These are phyloP conservation scores for Phanerochaete carnosa DNA, from an alignment of 768 basidiomycete species.

Conservation along the genomic window DNA sequence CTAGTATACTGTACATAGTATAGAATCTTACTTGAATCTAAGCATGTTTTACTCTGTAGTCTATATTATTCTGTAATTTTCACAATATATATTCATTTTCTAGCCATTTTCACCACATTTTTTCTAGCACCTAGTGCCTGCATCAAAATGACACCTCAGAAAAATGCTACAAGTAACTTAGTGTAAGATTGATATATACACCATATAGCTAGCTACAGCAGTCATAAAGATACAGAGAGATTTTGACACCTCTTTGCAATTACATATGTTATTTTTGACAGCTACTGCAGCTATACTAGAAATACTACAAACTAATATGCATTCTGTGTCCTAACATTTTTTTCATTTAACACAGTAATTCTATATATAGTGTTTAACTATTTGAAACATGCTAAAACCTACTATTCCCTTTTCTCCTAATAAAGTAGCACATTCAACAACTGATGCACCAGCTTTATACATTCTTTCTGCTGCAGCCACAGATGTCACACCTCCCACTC, in stretches of 20 bases:
- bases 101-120: too few species aligned
- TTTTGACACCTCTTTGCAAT: too few species aligned
- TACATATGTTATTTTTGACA: background rate
- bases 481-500: slow-evolving; percentile 78
- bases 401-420: slow-evolving; percentile 39
- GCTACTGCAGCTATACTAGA: background rate
- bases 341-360: background rate
- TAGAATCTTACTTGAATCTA: too few species aligned
- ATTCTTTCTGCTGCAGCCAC: slow-evolving; percentile 61
- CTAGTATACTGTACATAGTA: too few species aligned
- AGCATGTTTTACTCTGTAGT: too few species aligned
- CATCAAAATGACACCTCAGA: background rate
- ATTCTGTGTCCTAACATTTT: background rate
- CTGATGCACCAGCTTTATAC: slow-evolving; percentile 68
- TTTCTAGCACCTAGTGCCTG: too few species aligned
- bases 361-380: background rate
- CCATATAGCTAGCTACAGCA: too few species aligned
- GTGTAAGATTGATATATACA: too few species aligned
- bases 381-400: slow-evolving; percentile 25
- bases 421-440: slow-evolving; percentile 62
- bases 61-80: too few species aligned
- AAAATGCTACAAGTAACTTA: too few species aligned
- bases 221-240: too few species aligned
- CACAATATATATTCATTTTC: too few species aligned
- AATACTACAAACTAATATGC: background rate